Evolutionary conservation across 352 stramenopile species (phyloP).

Genomic region (Thalassiosira livingstoniorum): DNA sequence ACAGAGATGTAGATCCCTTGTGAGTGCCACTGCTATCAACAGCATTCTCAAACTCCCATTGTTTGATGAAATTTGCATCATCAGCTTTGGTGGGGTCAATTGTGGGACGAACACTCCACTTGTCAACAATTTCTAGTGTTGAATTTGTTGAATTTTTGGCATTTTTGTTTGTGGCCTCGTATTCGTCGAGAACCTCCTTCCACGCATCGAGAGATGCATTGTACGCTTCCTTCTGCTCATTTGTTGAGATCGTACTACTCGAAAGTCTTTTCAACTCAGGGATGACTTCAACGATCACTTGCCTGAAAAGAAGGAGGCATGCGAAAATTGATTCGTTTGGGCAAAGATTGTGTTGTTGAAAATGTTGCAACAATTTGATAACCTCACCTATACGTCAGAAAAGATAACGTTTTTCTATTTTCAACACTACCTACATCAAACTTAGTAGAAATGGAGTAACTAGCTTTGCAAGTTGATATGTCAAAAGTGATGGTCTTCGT

Average conservation of each 20-base stretch:
- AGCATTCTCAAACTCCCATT: too few relatives aligned
- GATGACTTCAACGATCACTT: not conserved
- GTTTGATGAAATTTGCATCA: too few relatives aligned
- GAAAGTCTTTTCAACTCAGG: not conserved
- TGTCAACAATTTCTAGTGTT: too few relatives aligned
- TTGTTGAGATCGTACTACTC: too few relatives aligned
- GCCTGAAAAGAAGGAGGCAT: not conserved
- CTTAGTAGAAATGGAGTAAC: not conserved
- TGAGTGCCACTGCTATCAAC: too few relatives aligned
- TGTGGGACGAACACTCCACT: too few relatives aligned
- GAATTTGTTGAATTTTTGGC: too few relatives aligned
- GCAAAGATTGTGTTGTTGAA: not conserved
- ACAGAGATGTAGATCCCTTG: too few relatives aligned
- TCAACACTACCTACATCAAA: constrained; percentile 15
- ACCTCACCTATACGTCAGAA: constrained; percentile 1
- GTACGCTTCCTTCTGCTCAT: not conserved
- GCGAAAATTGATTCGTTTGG: constrained; percentile 7
- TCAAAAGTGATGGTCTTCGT: constrained; percentile 14
- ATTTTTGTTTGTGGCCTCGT: constrained; percentile 1
- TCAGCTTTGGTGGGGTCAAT: too few relatives aligned
- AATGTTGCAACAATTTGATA: too few relatives aligned
- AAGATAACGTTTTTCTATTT: constrained; percentile 19
- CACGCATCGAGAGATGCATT: constrained; percentile 18
- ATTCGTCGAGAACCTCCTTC: constrained; percentile 6
- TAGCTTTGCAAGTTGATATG: not conserved